These are phyloP conservation scores for Kockovaella imperatae DNA, from an alignment of 768 basidiomycete species.

Conservation along the genomic window DNA sequence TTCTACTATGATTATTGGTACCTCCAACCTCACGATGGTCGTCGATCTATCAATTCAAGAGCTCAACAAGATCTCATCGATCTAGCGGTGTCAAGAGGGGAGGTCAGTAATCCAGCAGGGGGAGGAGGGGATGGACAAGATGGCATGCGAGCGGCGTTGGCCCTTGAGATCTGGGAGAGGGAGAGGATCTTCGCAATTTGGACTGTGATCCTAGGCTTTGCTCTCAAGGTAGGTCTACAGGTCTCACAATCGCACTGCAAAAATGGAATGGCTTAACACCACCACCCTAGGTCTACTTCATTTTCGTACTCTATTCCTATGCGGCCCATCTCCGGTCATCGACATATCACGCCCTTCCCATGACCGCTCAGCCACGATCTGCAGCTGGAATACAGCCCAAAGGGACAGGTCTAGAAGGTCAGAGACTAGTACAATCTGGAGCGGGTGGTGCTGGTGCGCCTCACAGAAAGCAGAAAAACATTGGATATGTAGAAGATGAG, in stretches of 20 bases:
- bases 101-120: slow-evolving; percentile 51
- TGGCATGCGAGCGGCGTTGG: slow-evolving; percentile 62
- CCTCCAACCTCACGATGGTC: slow-evolving; percentile 86
- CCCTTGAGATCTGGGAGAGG: slow-evolving; percentile 74
- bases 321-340: slow-evolving; percentile 85
- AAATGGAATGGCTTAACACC: not conserved
- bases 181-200: slow-evolving; percentile 75
- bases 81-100: slow-evolving; percentile 40
- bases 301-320: slow-evolving; percentile 81
- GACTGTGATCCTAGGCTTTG: slow-evolving; percentile 66
- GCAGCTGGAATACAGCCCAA: no score
- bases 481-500: no score
- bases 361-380: slow-evolving; percentile 39
- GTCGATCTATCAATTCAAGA: slow-evolving; percentile 65
- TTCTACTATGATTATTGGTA: slow-evolving; percentile 83
- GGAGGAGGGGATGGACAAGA: slow-evolving; percentile 52
- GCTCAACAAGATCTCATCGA: slow-evolving; percentile 79
- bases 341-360: slow-evolving; percentile 72
- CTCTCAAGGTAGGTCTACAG: slow-evolving; percentile 10
- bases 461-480: no score
- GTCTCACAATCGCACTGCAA: not conserved
- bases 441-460: no score
- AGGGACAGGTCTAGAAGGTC: no score
- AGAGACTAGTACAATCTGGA: no score
- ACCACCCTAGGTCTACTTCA: slow-evolving; percentile 76